Evolutionary conservation across 169 alveolate species (phyloP).

Genomic region (Plasmodium coatneyi): DNA sequence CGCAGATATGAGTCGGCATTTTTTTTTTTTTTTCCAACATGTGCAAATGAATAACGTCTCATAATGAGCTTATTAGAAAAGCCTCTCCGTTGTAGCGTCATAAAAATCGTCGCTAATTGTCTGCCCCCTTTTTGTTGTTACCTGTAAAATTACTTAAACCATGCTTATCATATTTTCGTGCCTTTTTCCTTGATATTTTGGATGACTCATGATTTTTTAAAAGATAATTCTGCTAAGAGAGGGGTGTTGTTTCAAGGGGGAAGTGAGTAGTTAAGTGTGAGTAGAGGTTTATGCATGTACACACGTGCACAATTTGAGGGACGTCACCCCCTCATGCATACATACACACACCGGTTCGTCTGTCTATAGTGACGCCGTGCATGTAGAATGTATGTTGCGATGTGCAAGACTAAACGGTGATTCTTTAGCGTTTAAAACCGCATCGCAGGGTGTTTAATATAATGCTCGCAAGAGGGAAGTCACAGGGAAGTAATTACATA

Average conservation of each 20-base stretch:
- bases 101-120: neutral
- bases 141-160: conserved; percentile 25
- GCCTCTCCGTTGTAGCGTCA: neutral
- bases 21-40: neutral
- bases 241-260: neutral
- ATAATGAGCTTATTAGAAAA: neutral
- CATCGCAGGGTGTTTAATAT: neutral
- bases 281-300: neutral
- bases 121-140: neutral
- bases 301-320: neutral
- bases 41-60: neutral
- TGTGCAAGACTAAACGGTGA: neutral
- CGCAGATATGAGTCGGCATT: neutral
- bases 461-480: neutral
- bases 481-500: neutral
- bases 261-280: neutral
- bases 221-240: conserved; percentile 22
- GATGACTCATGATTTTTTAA: conserved; percentile 4
- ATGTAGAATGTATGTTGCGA: neutral
- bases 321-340: neutral
- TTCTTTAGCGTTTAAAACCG: neutral
- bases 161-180: conserved; percentile 13
- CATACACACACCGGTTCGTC: neutral
- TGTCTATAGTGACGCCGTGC: neutral
- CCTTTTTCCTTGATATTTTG: conserved; percentile 24